These are phyloP conservation scores for Saccharomyces jurei DNA, from an alignment of 805 yeast species.

Conservation along the genomic window DNA sequence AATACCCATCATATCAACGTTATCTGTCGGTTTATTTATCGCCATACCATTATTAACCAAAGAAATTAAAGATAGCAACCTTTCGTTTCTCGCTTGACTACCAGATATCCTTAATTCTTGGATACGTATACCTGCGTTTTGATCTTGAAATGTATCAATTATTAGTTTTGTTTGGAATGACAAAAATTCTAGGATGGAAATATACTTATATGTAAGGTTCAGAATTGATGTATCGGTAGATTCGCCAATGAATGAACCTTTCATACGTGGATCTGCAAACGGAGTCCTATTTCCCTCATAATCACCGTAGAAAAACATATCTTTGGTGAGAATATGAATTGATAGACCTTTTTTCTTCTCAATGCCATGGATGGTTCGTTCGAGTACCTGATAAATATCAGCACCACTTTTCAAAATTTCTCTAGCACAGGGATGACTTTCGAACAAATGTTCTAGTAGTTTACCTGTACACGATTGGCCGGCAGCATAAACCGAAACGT, in stretches of 20 bases:
- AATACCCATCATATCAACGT: constrained; percentile 15
- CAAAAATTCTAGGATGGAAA: constrained; percentile 42
- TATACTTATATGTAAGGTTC: constrained; percentile 36
- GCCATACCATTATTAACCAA: constrained; percentile 13
- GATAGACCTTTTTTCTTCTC: constrained; percentile 11
- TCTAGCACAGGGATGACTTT: constrained; percentile 33
- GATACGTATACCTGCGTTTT: constrained; percentile 13
- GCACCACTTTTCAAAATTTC: constrained; percentile 3
- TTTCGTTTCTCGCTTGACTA: constrained; percentile 42
- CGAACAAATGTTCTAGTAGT: constrained; percentile 40
- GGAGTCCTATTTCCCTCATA: constrained; percentile 54
- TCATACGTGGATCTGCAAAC: constrained; percentile 40
- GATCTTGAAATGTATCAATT: constrained; percentile 23
- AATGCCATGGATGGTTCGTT: constrained; percentile 10
- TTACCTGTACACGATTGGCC: constrained; percentile 57
- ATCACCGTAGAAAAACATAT: constrained; percentile 46
- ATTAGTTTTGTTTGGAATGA: constrained; percentile 43
- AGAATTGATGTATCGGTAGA: constrained; percentile 29
- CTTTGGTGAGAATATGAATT: constrained; percentile 27
- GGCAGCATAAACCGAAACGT: constrained; percentile 37
- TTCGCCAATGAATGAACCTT: constrained; percentile 45
- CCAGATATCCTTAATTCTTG: constrained; percentile 40
- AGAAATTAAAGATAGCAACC: constrained; percentile 33
- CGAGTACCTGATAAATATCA: constrained; percentile 19
- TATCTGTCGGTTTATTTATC: constrained; percentile 9